A percentile compares a stretch with the other conserved stretches of the same genome.
Evolutionary conservation across 2,329 filamentous ascomycete species (phyloP).

Genomic region (Monosporascus ibericus): DNA sequence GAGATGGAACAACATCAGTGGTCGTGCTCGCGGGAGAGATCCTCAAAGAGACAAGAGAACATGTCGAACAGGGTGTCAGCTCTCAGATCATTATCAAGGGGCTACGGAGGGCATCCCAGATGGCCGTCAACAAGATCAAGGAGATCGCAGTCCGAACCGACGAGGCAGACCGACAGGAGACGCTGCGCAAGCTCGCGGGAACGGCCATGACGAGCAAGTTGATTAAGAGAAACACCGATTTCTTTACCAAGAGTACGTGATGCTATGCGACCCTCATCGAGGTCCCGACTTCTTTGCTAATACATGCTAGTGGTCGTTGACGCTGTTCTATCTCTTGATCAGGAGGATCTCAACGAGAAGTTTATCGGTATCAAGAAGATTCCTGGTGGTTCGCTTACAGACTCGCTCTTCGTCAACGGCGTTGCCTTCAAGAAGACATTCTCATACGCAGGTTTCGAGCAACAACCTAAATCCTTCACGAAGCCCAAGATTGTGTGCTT

Average conservation of each 20-base stretch:
- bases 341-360: conserved; percentile 95
- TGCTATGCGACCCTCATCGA: background rate
- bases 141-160: conserved; percentile 87
- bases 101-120: conserved; percentile 74
- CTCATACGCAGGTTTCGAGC: conserved; percentile 97
- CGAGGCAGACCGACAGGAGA: conserved; percentile 80
- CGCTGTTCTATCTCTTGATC: conserved; percentile 89
- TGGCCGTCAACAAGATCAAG: conserved; percentile 98
- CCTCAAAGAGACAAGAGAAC: conserved; percentile 91
- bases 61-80: conserved; percentile 94
- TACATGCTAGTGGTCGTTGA: conserved; percentile 80
- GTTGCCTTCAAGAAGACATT: conserved; percentile 99
- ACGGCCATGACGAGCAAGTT: conserved; percentile 99
- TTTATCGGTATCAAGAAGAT: conserved; percentile 99
- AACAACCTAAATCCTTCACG: conserved; percentile 93
- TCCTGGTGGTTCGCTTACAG: conserved; percentile 89
- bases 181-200: conserved; percentile 78
- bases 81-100: conserved; percentile 98
- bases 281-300: conserved; percentile 11
- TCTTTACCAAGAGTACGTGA: conserved; percentile 89
- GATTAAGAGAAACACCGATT: conserved; percentile 92
- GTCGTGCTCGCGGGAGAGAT: conserved; percentile 97
- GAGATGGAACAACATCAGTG: conserved; percentile 95
- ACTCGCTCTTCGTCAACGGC: conserved; percentile 94
- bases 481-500: conserved; percentile 95